phyloP scores from a whole-genome alignment of 805 yeast genomes.

The Blastobotrys chiropterorum region DNA sequence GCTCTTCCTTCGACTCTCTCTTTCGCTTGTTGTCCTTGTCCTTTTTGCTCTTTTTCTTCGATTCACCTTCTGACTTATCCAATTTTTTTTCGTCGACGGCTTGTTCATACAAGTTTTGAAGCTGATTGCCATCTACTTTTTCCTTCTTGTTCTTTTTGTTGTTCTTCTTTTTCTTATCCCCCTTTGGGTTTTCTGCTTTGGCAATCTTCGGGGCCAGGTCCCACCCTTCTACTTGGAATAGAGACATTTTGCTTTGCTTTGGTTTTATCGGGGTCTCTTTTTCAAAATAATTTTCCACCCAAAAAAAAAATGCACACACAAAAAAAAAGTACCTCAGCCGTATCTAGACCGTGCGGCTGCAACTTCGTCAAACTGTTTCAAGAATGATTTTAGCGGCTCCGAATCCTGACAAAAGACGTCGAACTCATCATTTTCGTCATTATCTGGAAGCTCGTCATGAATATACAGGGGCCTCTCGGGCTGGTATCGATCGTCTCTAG shows the following conservation, averaged over 20 bases:
- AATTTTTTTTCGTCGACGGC: slow-evolving; percentile 31
- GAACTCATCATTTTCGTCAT: not conserved
- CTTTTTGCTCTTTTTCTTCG: slow-evolving; percentile 6
- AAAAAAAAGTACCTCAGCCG: not conserved
- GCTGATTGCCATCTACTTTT: slow-evolving; percentile 5
- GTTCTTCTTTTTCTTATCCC: slow-evolving; percentile 17
- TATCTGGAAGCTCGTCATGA: too few relatives aligned
- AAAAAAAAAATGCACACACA: too few relatives aligned
- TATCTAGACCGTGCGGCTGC: not conserved
- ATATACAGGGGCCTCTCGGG: too few relatives aligned
- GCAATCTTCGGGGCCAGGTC: slow-evolving; percentile 50
- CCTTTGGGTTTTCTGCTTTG: slow-evolving; percentile 21
- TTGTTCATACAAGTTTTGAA: slow-evolving; percentile 2
- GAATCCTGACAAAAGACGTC: not conserved
- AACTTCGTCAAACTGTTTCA: not conserved
- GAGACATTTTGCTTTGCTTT: slow-evolving; percentile 36
- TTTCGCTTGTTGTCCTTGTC: slow-evolving; percentile 16
- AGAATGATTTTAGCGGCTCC: not conserved
- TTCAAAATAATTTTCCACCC: not conserved
- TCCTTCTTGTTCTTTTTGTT: slow-evolving; percentile 11
- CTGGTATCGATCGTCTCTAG: too few relatives aligned
- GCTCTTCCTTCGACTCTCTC: slow-evolving; percentile 19
- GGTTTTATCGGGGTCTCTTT: not conserved
- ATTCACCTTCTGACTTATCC: slow-evolving; percentile 9
- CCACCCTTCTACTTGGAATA: slow-evolving; percentile 84